A percentile compares a stretch with the other conserved stretches of the same genome.
Conservation (phyloP, 495 filamentous ascomycete genomes). For the Penicillium arizonense region DNA sequence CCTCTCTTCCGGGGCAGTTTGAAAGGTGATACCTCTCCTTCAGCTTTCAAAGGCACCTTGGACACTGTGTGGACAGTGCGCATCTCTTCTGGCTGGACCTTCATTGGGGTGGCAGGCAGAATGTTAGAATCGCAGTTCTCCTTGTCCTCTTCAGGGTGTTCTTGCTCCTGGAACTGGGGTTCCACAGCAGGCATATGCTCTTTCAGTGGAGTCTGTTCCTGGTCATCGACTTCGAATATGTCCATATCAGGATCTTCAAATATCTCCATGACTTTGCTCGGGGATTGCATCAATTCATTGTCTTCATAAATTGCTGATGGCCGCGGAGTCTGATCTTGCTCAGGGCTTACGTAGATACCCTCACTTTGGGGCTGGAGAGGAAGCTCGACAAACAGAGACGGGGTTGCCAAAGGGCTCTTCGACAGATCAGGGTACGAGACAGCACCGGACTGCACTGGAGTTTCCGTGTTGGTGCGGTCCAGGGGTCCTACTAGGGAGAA, state of each 20-base stretch:
- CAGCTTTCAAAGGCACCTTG: constrained; percentile 73
- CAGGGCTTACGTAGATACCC: constrained; percentile 9
- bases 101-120: constrained; percentile 36
- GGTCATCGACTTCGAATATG: background rate
- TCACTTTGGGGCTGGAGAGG: constrained; percentile 15
- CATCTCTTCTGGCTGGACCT: constrained; percentile 19
- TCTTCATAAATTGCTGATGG: constrained; percentile 5
- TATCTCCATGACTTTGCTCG: constrained; percentile 14
- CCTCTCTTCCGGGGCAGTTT: constrained; percentile 57
- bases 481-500: constrained; percentile 45
- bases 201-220: background rate
- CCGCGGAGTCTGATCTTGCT: background rate
- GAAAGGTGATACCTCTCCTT: constrained; percentile 59
- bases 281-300: constrained; percentile 9
- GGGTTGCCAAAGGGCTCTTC: constrained; percentile 15
- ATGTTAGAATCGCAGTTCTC: constrained; percentile 29
- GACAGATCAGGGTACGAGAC: constrained; percentile 30
- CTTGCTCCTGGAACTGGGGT: constrained; percentile 13
- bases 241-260: constrained; percentile 22
- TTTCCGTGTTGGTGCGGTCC: constrained; percentile 9
- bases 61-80: constrained; percentile 66
- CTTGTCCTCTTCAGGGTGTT: constrained; percentile 26
- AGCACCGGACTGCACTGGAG: constrained; percentile 6
- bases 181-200: constrained; percentile 1
- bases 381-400: constrained; percentile 14